phyloP scores from a whole-genome alignment of 495 filamentous ascomycete species.

The Chaetomium cochliodes region DNA sequence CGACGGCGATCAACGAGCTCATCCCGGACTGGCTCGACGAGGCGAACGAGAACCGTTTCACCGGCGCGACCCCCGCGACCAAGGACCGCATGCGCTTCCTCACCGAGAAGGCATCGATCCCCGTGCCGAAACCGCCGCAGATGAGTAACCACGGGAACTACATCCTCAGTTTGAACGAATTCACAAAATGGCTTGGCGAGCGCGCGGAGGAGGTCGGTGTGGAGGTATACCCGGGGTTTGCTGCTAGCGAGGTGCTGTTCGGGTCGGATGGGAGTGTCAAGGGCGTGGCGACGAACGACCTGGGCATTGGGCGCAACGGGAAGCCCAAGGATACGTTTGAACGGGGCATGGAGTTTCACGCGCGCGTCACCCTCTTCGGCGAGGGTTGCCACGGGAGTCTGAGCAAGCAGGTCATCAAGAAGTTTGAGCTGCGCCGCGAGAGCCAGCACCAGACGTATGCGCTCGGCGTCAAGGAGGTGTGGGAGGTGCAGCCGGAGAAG shows the following conservation, averaged over 20 bases:
- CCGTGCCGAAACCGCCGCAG: slow-evolving; percentile 86
- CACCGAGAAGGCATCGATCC: slow-evolving; percentile 74
- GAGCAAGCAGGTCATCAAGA: slow-evolving; percentile 93
- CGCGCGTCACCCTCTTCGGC: slow-evolving; percentile 85
- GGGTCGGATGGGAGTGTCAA: slow-evolving; percentile 79
- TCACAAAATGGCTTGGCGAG: slow-evolving; percentile 92
- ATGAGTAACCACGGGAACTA: slow-evolving; percentile 99
- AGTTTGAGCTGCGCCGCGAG: slow-evolving; percentile 85
- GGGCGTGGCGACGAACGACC: slow-evolving; percentile 94
- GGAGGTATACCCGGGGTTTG: slow-evolving; percentile 96
- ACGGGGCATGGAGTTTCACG: slow-evolving; percentile 98
- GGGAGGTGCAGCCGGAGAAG: slow-evolving; percentile 93
- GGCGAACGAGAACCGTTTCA: slow-evolving; percentile 81
- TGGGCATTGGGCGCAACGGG: slow-evolving; percentile 77
- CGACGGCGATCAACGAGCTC: slow-evolving; percentile 82
- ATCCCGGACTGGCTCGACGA: slow-evolving; percentile 91
- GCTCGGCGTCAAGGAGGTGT: slow-evolving; percentile 92
- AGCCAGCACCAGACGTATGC: slow-evolving; percentile 94
- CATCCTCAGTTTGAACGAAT: slow-evolving; percentile 91
- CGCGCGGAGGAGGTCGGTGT: slow-evolving; percentile 95
- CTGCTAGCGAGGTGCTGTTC: slow-evolving; percentile 90
- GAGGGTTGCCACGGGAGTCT: slow-evolving; percentile 97
- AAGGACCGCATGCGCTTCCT: slow-evolving; percentile 91
- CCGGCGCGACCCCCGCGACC: slow-evolving; percentile 76
- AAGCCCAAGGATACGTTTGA: slow-evolving; percentile 90